Evolutionary conservation across 805 yeast species (phyloP).

Genomic region (Candida broadrunensis): DNA sequence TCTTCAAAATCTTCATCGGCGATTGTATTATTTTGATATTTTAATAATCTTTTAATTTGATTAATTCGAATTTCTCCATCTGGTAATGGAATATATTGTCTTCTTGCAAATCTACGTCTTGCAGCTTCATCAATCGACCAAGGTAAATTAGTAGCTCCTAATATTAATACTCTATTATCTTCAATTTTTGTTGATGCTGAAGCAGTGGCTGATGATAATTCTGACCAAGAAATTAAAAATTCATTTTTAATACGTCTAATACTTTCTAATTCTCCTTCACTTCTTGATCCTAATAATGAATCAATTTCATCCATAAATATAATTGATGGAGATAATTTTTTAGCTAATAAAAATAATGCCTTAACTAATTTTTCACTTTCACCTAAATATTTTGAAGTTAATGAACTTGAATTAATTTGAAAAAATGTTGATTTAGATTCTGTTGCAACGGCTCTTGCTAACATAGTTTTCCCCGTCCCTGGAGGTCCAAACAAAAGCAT

Average conservation of each 20-base stretch:
- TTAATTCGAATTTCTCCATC: conserved; percentile 76
- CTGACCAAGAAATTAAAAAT: conserved; percentile 93
- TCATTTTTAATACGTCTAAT: conserved; percentile 89
- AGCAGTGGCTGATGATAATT: conserved; percentile 79
- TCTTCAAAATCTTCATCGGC: conserved; percentile 58
- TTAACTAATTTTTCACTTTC: conserved; percentile 92
- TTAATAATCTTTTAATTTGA: conserved; percentile 66
- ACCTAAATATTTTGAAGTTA: conserved; percentile 85
- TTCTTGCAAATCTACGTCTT: conserved; percentile 82
- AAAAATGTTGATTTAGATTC: conserved; percentile 93
- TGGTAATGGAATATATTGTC: conserved; percentile 93
- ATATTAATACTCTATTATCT: conserved; percentile 68
- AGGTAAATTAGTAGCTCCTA: conserved; percentile 94
- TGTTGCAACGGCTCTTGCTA: conserved; percentile 94
- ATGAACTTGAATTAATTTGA: conserved; percentile 84
- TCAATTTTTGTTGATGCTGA: conserved; percentile 58
- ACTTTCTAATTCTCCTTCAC: conserved; percentile 80
- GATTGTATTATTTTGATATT: conserved; percentile 70
- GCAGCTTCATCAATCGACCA: conserved; percentile 99
- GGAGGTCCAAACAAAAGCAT: conserved; percentile 97
- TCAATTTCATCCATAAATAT: conserved; percentile 97
- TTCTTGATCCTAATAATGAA: conserved; percentile 76
- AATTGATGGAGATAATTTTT: conserved; percentile 84
- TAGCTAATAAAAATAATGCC: conserved; percentile 82
- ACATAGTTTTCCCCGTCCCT: conserved; percentile 98